Percentiles rank a stretch among this genome's conserved stretches.
Evolutionary conservation across 2,329 filamentous ascomycete genomes (phyloP).

Genomic region (Claviceps paspali): DNA sequence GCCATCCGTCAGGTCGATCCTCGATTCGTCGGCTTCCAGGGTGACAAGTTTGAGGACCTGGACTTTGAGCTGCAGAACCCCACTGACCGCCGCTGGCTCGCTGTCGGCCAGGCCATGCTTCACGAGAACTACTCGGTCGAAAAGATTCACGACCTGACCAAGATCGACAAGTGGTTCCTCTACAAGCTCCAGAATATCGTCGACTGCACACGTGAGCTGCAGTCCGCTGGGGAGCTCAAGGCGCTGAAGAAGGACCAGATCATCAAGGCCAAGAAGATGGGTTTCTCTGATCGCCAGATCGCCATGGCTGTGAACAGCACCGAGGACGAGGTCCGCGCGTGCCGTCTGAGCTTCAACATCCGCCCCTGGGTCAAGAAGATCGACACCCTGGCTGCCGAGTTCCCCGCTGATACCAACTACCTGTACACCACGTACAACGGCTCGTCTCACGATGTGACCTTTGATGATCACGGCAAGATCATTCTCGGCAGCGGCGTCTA

Average conservation of each 20-base stretch:
- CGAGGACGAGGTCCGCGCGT: slow-evolving; percentile 79
- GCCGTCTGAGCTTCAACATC: slow-evolving; percentile 74
- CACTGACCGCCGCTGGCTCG: slow-evolving; percentile 91
- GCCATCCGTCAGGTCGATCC: slow-evolving; percentile 95
- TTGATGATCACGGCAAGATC: slow-evolving; percentile 80
- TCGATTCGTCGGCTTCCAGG: slow-evolving; percentile 82
- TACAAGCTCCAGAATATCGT: slow-evolving; percentile 98
- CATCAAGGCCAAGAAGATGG: slow-evolving; percentile 87
- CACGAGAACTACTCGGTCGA: slow-evolving; percentile 94
- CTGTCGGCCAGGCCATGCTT: slow-evolving; percentile 93
- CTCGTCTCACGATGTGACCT: slow-evolving; percentile 79
- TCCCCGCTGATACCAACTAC: slow-evolving; percentile 90
- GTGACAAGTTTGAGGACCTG: slow-evolving; percentile 83
- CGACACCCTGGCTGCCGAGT: slow-evolving; percentile 92
- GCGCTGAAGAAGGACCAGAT: slow-evolving; percentile 80
- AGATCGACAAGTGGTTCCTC: slow-evolving; percentile 99
- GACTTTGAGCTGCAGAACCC: slow-evolving; percentile 84
- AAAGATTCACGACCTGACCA: slow-evolving; percentile 79
- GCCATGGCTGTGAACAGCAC: slow-evolving; percentile 69
- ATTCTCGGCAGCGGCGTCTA: slow-evolving; percentile 93
- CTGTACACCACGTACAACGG: slow-evolving; percentile 98
- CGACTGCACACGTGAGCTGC: slow-evolving; percentile 71
- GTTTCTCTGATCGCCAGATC: slow-evolving; percentile 95
- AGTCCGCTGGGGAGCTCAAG: slow-evolving; percentile 68
- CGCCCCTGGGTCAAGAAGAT: slow-evolving; percentile 97